Conservation (phyloP, 83 land plant species). For the Larix sibirica region DNA sequence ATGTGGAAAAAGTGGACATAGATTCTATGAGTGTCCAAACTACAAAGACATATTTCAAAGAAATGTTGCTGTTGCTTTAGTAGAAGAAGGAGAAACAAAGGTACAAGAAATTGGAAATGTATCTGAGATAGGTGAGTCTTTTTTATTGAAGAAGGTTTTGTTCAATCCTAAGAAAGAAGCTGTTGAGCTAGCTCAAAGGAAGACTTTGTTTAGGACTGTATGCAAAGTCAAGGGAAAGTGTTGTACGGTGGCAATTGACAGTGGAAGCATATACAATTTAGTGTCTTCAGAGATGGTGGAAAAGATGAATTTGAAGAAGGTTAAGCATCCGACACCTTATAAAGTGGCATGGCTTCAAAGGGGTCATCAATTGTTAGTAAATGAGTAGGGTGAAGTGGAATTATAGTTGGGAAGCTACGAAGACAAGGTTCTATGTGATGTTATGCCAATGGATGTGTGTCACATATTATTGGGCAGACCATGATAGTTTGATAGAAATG, state of each 20-base stretch:
- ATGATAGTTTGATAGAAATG: background rate
- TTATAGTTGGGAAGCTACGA: background rate
- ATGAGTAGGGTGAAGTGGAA: background rate
- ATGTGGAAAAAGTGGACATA: too few species aligned
- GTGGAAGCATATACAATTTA: background rate
- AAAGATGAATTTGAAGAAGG: background rate
- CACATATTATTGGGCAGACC: background rate
- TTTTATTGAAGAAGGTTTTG: too few species aligned
- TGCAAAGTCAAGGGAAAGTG: background rate
- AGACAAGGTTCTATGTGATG: background rate
- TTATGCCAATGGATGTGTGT: background rate
- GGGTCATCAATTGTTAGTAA: background rate
- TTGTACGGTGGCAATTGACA: background rate
- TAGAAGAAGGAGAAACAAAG: too few species aligned
- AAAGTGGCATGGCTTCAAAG: background rate
- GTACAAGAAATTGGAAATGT: too few species aligned
- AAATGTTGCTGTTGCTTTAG: too few species aligned
- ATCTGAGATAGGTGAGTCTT: too few species aligned
- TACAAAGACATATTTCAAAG: too few species aligned
- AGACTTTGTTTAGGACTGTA: too few species aligned
- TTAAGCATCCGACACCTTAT: background rate
- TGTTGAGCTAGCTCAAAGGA: too few species aligned
- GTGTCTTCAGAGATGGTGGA: background rate
- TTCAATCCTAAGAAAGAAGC: too few species aligned
- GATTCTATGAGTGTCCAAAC: too few species aligned